Conservation (phyloP, 129 eudicot species). For the Arctium minus region DNA sequence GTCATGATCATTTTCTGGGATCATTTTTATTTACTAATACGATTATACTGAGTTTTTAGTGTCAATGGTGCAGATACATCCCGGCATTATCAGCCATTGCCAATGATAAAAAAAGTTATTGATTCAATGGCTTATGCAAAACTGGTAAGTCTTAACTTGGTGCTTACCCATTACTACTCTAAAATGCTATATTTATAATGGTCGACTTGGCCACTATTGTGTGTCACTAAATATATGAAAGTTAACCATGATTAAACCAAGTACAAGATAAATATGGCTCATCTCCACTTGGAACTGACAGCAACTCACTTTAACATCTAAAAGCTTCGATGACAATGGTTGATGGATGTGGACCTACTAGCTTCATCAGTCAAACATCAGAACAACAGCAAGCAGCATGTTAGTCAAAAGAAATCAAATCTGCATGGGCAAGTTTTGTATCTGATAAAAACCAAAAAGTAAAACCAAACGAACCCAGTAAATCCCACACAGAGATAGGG, state of each 20-base stretch:
- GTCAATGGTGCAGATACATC: constrained; percentile 73
- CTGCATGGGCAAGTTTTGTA: too few species aligned
- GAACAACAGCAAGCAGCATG: too few species aligned
- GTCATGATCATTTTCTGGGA: constrained; percentile 3
- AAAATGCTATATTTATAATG: neutral
- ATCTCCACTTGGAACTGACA: too few species aligned
- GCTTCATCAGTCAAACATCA: too few species aligned
- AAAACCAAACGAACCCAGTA: too few species aligned
- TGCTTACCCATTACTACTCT: neutral
- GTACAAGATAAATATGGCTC: neutral
- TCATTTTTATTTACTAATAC: neutral
- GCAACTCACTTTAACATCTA: too few species aligned
- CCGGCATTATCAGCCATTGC: constrained; percentile 86
- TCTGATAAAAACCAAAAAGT: too few species aligned
- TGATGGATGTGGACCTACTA: too few species aligned
- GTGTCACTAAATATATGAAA: neutral
- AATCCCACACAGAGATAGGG: too few species aligned
- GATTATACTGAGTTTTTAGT: constrained; percentile 15
- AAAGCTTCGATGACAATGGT: too few species aligned
- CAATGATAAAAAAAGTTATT: constrained; percentile 79
- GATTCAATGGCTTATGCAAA: constrained; percentile 98
- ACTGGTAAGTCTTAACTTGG: constrained; percentile 50
- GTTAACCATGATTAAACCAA: neutral
- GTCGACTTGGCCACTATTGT: neutral
- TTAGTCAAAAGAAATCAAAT: too few species aligned